These are phyloP conservation scores for Xylaria sp. DNA, from an alignment of 2,329 filamentous ascomycete species.

Conservation along the genomic window DNA sequence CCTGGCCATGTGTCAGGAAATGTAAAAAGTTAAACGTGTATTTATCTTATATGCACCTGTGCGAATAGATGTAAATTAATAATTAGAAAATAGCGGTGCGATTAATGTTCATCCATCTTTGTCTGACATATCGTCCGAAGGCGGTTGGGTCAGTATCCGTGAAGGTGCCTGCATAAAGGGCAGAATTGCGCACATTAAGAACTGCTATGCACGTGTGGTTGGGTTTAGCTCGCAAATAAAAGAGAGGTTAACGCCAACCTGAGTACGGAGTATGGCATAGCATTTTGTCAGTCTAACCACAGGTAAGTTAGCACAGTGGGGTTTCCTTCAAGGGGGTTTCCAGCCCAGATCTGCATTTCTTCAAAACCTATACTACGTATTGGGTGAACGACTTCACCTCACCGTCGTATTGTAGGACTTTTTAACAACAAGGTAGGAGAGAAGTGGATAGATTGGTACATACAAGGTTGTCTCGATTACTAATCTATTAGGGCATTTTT, in stretches of 20 bases:
- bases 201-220: not conserved
- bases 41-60: not conserved
- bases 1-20: conserved; percentile 17
- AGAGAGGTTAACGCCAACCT: not conserved
- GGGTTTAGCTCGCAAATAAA: too few species aligned
- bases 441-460: not conserved
- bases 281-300: not conserved
- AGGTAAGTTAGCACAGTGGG: not conserved
- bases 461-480: not conserved
- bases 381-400: not conserved
- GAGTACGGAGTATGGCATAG: not conserved
- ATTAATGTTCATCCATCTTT: not conserved
- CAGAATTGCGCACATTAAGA: not conserved
- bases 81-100: not conserved
- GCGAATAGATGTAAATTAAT: not conserved
- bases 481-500: not conserved
- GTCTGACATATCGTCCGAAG: not conserved
- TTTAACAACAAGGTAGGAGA: not conserved
- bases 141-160: not conserved
- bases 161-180: not conserved
- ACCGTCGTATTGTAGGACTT: not conserved
- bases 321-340: not conserved
- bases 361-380: not conserved
- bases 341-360: not conserved
- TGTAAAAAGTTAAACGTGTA: conserved; percentile 12